Percentiles rank a stretch among this genome's conserved stretches.
Evolutionary conservation across 495 filamentous ascomycete genomes (phyloP).

Genomic region (Aspergillus leporis): DNA sequence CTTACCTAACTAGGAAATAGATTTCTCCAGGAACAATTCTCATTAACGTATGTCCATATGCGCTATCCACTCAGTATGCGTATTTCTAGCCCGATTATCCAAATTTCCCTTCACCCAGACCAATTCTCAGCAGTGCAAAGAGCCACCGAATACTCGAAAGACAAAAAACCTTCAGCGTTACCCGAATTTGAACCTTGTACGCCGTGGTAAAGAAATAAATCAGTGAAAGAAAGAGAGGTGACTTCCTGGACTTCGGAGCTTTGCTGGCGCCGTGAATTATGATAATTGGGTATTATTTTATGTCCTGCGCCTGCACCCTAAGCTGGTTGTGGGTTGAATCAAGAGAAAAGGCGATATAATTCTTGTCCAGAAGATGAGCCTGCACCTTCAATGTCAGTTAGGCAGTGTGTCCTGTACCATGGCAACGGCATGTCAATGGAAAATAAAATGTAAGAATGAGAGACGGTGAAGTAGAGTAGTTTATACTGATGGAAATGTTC

Average conservation of each 20-base stretch:
- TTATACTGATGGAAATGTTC: background rate
- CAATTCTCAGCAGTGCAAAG: background rate
- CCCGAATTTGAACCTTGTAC: background rate
- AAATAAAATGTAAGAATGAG: background rate
- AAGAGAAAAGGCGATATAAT: background rate
- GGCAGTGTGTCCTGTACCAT: background rate
- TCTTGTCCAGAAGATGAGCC: conserved; percentile 11
- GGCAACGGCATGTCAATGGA: background rate
- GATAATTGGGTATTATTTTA: background rate
- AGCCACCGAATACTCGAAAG: background rate
- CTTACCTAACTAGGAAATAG: no score
- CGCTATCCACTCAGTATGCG: background rate
- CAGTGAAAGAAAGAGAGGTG: conserved; percentile 1
- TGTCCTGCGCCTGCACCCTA: background rate
- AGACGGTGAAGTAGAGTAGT: background rate
- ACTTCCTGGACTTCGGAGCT: background rate
- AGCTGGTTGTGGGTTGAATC: background rate
- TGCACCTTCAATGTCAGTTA: conserved; percentile 9
- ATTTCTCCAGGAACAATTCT: no score
- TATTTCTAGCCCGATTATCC: background rate
- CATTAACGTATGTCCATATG: no score
- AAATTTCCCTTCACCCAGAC: background rate
- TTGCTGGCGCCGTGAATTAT: background rate
- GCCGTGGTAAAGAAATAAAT: background rate
- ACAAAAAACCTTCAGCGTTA: background rate